A percentile compares a stretch with the other conserved stretches of the same genome.
phyloP scores from a whole-genome alignment of 805 yeast species.

The Allodekkera sacchari region DNA sequence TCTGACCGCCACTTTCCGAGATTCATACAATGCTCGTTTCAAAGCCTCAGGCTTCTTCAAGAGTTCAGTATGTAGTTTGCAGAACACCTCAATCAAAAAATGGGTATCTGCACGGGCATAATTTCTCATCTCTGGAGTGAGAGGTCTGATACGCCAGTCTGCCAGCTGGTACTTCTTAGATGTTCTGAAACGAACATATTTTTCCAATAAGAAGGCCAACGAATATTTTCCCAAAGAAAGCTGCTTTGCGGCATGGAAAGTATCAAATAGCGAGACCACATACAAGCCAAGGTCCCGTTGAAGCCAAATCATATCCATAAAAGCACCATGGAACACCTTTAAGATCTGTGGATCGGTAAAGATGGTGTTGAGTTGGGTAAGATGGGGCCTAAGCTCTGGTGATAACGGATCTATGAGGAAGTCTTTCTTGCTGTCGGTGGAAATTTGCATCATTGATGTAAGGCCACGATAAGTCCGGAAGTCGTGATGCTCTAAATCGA shows the following conservation, averaged over 20 bases:
- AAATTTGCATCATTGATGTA: conserved; percentile 88
- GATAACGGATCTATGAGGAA: conserved; percentile 81
- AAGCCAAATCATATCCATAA: conserved; percentile 94
- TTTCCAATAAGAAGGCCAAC: conserved; percentile 74
- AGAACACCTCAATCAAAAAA: conserved; percentile 73
- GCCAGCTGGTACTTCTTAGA: conserved; percentile 93
- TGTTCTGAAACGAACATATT: conserved; percentile 74
- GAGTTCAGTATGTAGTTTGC: conserved; percentile 58
- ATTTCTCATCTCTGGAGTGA: conserved; percentile 62
- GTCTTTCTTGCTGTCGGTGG: conserved; percentile 53
- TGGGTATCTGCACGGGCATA: conserved; percentile 97
- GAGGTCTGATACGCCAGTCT: conserved; percentile 92
- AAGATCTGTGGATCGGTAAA: conserved; percentile 75
- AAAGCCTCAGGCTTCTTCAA: conserved; percentile 35
- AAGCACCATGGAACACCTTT: conserved; percentile 94
- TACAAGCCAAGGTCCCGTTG: conserved; percentile 93
- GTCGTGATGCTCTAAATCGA: conserved; percentile 96
- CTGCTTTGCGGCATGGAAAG: conserved; percentile 78
- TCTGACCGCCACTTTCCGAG: conserved; percentile 71
- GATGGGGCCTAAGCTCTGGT: conserved; percentile 53
- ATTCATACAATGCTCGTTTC: conserved; percentile 60
- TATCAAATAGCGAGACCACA: conserved; percentile 83
- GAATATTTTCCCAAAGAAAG: conserved; percentile 79
- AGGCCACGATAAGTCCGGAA: conserved; percentile 84
- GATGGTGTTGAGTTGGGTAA: conserved; percentile 57